A percentile compares a stretch with the other conserved stretches of the same genome.
phyloP scores from a whole-genome alignment of 805 yeast species.

The Candida boleticola region DNA sequence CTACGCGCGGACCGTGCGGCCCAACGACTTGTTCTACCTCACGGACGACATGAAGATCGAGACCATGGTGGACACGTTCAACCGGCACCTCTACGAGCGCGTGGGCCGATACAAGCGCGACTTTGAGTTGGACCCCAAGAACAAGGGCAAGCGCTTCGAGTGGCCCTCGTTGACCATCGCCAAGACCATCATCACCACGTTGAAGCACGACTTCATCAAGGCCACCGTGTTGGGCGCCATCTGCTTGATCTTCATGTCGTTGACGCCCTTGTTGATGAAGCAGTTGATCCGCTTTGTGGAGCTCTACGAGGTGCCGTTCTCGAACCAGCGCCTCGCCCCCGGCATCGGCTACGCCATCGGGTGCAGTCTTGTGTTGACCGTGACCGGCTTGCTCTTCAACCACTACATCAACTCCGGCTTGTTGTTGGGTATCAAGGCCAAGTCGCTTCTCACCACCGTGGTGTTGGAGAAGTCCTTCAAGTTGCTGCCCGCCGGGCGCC shows the following conservation, averaged over 20 bases:
- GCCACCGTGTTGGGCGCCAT: neutral
- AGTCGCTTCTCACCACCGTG: conserved; percentile 69
- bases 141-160: neutral
- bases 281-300: conserved; percentile 35
- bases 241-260: conserved; percentile 2
- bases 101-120: conserved; percentile 26
- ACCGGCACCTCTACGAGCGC: conserved; percentile 30
- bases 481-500: conserved; percentile 56
- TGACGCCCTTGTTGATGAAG: conserved; percentile 33
- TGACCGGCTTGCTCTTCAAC: conserved; percentile 42
- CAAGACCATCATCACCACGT: conserved; percentile 1
- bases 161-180: conserved; percentile 3
- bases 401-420: conserved; percentile 63
- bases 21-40: conserved; percentile 48
- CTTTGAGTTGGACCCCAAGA: neutral
- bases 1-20: conserved; percentile 59
- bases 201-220: neutral
- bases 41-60: conserved; percentile 22
- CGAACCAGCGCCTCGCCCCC: conserved; percentile 19
- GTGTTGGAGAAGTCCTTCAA: conserved; percentile 66
- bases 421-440: conserved; percentile 66
- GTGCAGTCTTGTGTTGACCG: conserved; percentile 26
- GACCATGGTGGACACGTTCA: conserved; percentile 6
- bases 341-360: conserved; percentile 45
- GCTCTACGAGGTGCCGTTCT: conserved; percentile 9